A percentile compares a stretch with the other conserved stretches of the same genome.
Evolutionary conservation across 805 yeast genomes (phyloP).

Genomic region (Hanseniaspora lachancei): DNA sequence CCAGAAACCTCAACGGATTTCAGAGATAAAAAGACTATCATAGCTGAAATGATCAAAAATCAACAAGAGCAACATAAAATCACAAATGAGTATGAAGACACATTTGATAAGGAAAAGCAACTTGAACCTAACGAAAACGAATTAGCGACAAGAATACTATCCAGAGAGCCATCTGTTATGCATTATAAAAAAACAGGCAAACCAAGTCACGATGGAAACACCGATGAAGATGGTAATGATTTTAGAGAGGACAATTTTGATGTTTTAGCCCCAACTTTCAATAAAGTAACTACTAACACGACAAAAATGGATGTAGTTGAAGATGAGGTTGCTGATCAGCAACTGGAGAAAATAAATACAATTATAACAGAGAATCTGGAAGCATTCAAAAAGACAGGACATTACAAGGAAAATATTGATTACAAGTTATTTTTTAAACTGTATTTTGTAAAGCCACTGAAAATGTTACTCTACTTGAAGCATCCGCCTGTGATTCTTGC

Average conservation of each 20-base stretch:
- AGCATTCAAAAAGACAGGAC: conserved; percentile 7
- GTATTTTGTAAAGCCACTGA: conserved; percentile 44
- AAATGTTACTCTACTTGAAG: conserved; percentile 44
- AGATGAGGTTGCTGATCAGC: neutral
- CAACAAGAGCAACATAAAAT: conserved; percentile 32
- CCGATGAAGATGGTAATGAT: conserved; percentile 14
- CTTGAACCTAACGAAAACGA: neutral
- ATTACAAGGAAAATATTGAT: conserved; percentile 17
- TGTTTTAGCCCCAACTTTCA: conserved; percentile 20
- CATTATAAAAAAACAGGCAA: conserved; percentile 6
- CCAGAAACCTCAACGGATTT: conserved; percentile 66
- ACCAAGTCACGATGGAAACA: neutral
- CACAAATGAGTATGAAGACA: conserved; percentile 21
- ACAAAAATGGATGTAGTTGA: conserved; percentile 7
- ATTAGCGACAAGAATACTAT: conserved; percentile 6
- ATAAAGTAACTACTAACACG: conserved; percentile 16
- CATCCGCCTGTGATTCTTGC: conserved; percentile 68
- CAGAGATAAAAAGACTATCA: conserved; percentile 30
- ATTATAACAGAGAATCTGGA: conserved; percentile 15
- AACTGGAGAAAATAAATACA: conserved; percentile 13
- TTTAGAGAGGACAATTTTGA: conserved; percentile 18
- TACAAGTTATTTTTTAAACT: conserved; percentile 31
- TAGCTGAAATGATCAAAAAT: conserved; percentile 33
- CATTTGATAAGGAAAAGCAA: conserved; percentile 1
- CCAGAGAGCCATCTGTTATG: conserved; percentile 12